phyloP scores from a whole-genome alignment of 176 grass and related monocot species.

The Hordeum marinum region DNA sequence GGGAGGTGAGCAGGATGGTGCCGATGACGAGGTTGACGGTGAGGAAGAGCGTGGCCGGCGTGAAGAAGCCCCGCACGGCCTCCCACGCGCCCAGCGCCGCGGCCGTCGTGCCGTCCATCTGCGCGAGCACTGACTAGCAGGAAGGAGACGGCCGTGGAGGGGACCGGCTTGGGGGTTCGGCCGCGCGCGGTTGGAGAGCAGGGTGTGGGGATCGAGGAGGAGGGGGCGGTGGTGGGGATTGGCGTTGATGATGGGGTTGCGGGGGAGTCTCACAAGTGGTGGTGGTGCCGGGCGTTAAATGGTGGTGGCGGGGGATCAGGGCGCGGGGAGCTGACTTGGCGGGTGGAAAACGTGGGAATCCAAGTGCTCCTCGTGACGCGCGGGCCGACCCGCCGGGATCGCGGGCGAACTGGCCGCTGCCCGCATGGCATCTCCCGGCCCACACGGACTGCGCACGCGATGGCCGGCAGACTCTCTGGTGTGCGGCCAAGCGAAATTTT shows the following conservation, averaged over 20 bases:
- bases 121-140: neutral
- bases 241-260: neutral
- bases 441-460: neutral
- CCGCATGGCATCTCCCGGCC: neutral
- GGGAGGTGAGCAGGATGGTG: slow-evolving; percentile 81
- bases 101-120: slow-evolving; percentile 15
- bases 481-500: too few species aligned
- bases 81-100: slow-evolving; percentile 34
- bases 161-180: neutral
- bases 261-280: neutral
- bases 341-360: slow-evolving; percentile 42
- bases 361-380: slow-evolving; percentile 31
- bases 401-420: neutral
- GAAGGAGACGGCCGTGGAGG: neutral
- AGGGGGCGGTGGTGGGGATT: neutral
- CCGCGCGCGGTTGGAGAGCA: neutral
- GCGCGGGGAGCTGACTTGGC: slow-evolving; percentile 30
- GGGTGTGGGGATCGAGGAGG: too few species aligned
- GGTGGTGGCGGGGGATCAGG: neutral
- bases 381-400: slow-evolving; percentile 29
- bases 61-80: slow-evolving; percentile 43
- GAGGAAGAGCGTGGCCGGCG: slow-evolving; percentile 65
- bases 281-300: slow-evolving; percentile 18
- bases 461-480: neutral
- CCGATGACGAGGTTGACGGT: slow-evolving; percentile 90